Conservation (phyloP, 2,329 filamentous ascomycete species). For the Xylogone sp. region DNA sequence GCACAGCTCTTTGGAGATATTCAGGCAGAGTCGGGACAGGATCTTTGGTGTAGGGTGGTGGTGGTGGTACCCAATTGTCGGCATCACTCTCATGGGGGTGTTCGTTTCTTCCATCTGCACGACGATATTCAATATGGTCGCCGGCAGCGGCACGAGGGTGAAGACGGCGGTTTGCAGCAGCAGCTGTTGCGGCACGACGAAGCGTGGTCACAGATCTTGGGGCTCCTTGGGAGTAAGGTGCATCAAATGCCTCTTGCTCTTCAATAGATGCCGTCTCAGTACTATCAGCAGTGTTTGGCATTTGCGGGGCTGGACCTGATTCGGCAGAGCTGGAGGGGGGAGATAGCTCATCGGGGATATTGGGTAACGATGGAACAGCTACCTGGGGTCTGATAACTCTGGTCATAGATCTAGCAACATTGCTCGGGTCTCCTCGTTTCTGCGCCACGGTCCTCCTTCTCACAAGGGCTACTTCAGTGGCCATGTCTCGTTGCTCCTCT, state of each 20-base stretch:
- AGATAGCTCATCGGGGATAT: conserved; percentile 14
- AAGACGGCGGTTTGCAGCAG: conserved; percentile 66
- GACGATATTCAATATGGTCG: conserved; percentile 57
- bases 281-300: conserved; percentile 11
- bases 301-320: conserved; percentile 8
- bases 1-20: conserved; percentile 28
- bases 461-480: conserved; percentile 75
- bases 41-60: conserved; percentile 72
- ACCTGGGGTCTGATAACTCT: conserved; percentile 23
- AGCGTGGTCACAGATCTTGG: conserved; percentile 68
- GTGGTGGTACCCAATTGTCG: conserved; percentile 84
- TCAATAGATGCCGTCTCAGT: conserved; percentile 23
- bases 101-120: conserved; percentile 66
- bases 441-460: conserved; percentile 69
- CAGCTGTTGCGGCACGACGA: conserved; percentile 71
- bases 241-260: conserved; percentile 55
- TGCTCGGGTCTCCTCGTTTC: conserved; percentile 43
- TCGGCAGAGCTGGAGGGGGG: conserved; percentile 6
- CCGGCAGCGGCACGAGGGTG: conserved; percentile 54
- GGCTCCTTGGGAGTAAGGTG: conserved; percentile 68
- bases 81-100: conserved; percentile 83
- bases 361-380: conserved; percentile 19
- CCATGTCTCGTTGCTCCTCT: conserved; percentile 71
- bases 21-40: conserved; percentile 32
- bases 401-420: conserved; percentile 47